Evolutionary conservation across 345 rosid genomes (phyloP), one percentile per base, ranked within the genome.

Genomic region (Populus davidiana): DNA sequence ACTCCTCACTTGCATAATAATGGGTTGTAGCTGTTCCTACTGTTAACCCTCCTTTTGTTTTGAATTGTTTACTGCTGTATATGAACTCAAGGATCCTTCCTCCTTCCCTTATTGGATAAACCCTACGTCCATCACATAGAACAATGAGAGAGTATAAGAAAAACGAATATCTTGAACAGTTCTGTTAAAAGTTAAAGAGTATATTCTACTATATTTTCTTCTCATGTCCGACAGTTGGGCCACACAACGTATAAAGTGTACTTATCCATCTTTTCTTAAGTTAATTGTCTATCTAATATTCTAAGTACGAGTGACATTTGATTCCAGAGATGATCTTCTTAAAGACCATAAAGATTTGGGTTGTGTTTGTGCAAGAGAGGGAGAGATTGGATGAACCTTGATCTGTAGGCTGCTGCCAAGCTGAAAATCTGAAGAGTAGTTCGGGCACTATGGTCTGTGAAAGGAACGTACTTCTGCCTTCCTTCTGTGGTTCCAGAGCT

Each of bases 401-500:
- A 91, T 87, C 98, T 87, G 73, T 91, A 92, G 52, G 98, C 98
- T 10, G 98, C 98, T 54, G 99, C 91, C 73, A 95, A 81, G 78
- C 87, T 88, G 75, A 89, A 91, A 76, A 89, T 89, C 85, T 93
- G 89, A 70, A 93, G 90, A 75, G 98, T 93, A 8, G 96, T 93
- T 59, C 83, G 86, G 9, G 98, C 83, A 77, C 92, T 93, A 67
- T 95, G 94, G 63, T 78, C 67, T 29, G 97, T 92, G 78, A 95
- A 95, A 9, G 99, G 99, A 23, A 93, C 89, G 69, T 84, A 86
- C 80, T 95, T 95, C 75, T 91, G 98, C 77, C 94, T 87, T 36
- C 98, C 98, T 62, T 93, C 98, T 20, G 99, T 93, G 64, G 99
- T 95, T 52, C 99, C 99, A 50, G 99, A 95, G 85, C 99, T 95